Base-by-base conservation (phyloP, 2,329 filamentous ascomycete genomes). In the Colletotrichum endophyticum region DNA sequence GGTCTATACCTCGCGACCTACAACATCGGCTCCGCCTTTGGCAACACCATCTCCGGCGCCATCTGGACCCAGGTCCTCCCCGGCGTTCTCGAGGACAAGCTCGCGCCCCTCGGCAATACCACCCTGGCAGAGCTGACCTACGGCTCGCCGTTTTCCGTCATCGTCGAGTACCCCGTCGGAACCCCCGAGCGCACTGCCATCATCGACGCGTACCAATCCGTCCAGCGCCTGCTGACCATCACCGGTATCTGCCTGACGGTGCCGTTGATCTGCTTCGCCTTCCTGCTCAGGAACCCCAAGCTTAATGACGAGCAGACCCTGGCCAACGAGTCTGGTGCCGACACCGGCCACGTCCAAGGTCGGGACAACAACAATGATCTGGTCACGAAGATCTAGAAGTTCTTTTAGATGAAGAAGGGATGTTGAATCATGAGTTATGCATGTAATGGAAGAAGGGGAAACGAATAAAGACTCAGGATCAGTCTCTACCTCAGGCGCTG, bases 1-100 rank as follows among this genome's bases (percentile, higher is more conserved):
- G 91, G 89, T 56, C 82, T 94, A 22, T 94, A 90, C 81, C 88
- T 94, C 4, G 90, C 92, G 19, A 88, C 85, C n/a, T 93, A 93
- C 84, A 91, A 91, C 81, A 87, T 93, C 53, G 92, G 92, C 34
- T 91, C 88, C 7, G 91, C 91, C 1, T 82, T 93, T 2, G 92
- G 92, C 27, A 90, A 90, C 80, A 87, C 90, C 19, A 88, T 93
- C 30, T 91, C 91, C 0, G 92, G 91, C 16, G 90, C 91, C 25
- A 88, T 94, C 77, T 93, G 91, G 91, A 90, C 89, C 1, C 91
- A 93, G 80, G 84, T 89, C 4, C 85, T 93, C 61, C 91, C 89
- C 3, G 73, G 76, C 1, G 81, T 86, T 56, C 87, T 94, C 4
- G 79, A 79, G 8, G 70, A 79, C 5, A 72, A 79, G 70, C 66